phyloP scores from a whole-genome alignment of 805 yeast species.

The Suhomyces kilbournensis region DNA sequence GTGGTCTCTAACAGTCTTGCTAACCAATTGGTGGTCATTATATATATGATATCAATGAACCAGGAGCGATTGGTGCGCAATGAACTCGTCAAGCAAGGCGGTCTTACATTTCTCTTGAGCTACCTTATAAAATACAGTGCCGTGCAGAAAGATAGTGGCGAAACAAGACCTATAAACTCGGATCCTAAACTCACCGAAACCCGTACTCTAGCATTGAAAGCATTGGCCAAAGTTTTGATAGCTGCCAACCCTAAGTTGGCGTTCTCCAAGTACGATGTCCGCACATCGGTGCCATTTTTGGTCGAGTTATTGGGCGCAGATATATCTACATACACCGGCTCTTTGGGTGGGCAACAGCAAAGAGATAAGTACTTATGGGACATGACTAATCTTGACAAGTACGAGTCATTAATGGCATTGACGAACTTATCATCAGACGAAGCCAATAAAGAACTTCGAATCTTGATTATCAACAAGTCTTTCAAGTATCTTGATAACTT shows the following conservation, averaged over 20 bases:
- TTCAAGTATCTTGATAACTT: slow-evolving; percentile 44
- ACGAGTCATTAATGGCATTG: slow-evolving; percentile 59
- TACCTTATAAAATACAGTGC: slow-evolving; percentile 33
- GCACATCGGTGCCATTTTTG: slow-evolving; percentile 48
- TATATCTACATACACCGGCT: slow-evolving; percentile 17
- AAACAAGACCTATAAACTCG: slow-evolving; percentile 17
- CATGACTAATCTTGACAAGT: slow-evolving; percentile 40
- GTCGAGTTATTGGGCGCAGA: slow-evolving; percentile 44
- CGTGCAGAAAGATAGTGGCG: slow-evolving; percentile 18
- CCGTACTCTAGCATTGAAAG: slow-evolving; percentile 33
- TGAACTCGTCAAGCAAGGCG: slow-evolving; percentile 48
- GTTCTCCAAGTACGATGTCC: slow-evolving; percentile 38
- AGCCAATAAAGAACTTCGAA: slow-evolving; percentile 36
- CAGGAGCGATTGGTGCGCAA: slow-evolving; percentile 24
- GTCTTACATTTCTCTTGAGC: slow-evolving; percentile 35
- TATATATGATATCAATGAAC: slow-evolving; percentile 32
- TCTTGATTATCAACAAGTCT: slow-evolving; percentile 42
- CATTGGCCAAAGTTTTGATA: slow-evolving; percentile 45
- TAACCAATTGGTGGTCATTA: slow-evolving; percentile 28
- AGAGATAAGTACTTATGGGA: slow-evolving; percentile 24
- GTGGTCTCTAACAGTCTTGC: slow-evolving; percentile 6
- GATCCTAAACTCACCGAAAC: slow-evolving; percentile 18
- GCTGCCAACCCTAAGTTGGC: slow-evolving; percentile 42
- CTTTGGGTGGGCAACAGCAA: neutral
- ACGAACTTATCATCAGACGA: slow-evolving; percentile 59